Evolutionary conservation across 352 stramenopile species (phyloP), one percentile per base, ranked within the genome.

Genomic region (Thraustochytrium striatum): DNA sequence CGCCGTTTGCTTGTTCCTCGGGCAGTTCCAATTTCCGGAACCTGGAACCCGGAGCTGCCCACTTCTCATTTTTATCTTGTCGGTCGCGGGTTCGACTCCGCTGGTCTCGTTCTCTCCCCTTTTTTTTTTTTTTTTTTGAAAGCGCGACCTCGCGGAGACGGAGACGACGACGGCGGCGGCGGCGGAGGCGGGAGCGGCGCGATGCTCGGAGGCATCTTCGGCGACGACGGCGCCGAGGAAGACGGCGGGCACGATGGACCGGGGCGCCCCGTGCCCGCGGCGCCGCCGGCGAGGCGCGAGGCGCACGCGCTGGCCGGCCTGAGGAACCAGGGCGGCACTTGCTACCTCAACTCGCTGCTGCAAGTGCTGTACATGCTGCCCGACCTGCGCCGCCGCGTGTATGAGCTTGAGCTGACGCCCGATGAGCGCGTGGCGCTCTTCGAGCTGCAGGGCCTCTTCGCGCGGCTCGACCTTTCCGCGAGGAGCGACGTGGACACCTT

Each of bases 281-380:
- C 30, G 50, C 65, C 65, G 8, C 41, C 43, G 13, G 65, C 21
- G 30, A 35, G 2, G 25, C 65, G 65, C 16, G 35, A 8, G 39
- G 72, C 69, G 28, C 57, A 47, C 9, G 58, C 44, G 70, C 93
- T 89, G 82, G 91, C 87, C 44, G 91, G 91, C 0, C 83, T 96
- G 1, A 92, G 86, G 25, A 96, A 96, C 81, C 91, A 95, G 70
- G 91, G 90, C 28, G 91, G 90, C 16, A 96, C 91, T n/a, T 96
- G 91, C 84, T 96, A 96, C 85, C 94, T 96, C 89, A 96, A 96
- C 83, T 93, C 87, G 57, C 81, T 96, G 53, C 85, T 96, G 50
- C 91, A 96, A 85, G 93, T 88, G 78, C 90, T 96, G 85, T 96
- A 90, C 79, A 93, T 94, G 88, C 93, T 92, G 38, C 88, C 87